A percentile compares a stretch with the other conserved stretches of the same genome.
phyloP scores from a whole-genome alignment of 441 rosid species.

The Euphorbia schlechtendalii region DNA sequence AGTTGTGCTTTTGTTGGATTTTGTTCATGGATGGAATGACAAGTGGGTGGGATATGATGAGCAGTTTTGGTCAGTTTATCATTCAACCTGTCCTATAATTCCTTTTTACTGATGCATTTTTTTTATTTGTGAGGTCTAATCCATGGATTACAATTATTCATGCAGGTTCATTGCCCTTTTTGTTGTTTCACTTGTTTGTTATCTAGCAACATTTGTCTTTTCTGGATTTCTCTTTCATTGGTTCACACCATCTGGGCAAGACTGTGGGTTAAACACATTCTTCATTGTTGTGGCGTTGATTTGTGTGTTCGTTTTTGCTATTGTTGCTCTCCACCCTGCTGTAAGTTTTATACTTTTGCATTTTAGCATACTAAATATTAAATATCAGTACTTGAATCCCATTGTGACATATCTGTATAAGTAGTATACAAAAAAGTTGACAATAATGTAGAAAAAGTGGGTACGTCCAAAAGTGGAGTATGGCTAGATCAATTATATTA shows the following conservation, averaged over 20 bases:
- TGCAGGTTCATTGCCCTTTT: conserved; percentile 72
- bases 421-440: neutral
- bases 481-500: neutral
- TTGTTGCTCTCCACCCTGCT: conserved; percentile 80
- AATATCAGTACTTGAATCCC: no score
- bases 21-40: conserved; percentile 97
- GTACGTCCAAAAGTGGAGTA: neutral
- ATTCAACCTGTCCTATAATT: neutral
- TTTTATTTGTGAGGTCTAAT: neutral
- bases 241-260: conserved; percentile 93
- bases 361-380: neutral
- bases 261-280: conserved; percentile 88
- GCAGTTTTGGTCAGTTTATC: conserved; percentile 77
- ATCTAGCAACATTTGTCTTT: conserved; percentile 68
- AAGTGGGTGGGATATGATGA: conserved; percentile 91
- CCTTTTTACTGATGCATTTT: neutral
- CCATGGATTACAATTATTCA: conserved; percentile 11
- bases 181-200: conserved; percentile 74
- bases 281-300: conserved; percentile 66
- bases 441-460: no score
- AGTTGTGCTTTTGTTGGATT: conserved; percentile 95
- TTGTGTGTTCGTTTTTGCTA: conserved; percentile 52
- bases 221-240: conserved; percentile 92
- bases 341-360: no score
- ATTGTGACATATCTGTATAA: neutral